A percentile compares a stretch with the other conserved stretches of the same genome.
These are phyloP conservation scores for Afroboletus lepidellus DNA, from an alignment of 1,284 basidiomycete genomes.

Conservation along the genomic window DNA sequence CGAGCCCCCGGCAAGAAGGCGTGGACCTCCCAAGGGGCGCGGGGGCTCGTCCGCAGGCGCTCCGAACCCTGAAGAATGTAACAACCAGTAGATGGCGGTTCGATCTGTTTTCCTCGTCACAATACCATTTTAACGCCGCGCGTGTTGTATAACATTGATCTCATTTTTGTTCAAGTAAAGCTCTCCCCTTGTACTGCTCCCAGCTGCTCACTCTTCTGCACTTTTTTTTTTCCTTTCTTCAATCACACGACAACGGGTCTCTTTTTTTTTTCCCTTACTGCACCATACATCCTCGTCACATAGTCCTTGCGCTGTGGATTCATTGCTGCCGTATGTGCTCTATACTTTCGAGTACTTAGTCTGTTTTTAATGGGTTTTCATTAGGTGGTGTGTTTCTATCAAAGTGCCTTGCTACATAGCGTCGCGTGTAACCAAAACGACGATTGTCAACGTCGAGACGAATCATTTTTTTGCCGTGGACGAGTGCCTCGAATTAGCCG, in stretches of 20 bases:
- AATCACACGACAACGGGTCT: not conserved
- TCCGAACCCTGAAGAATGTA: slow-evolving; percentile 79
- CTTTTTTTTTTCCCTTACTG: not conserved
- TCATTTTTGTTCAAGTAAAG: slow-evolving; percentile 12
- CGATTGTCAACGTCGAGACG: too few species aligned
- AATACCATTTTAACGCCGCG: slow-evolving; percentile 23
- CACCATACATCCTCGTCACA: not conserved
- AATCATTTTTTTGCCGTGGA: too few species aligned
- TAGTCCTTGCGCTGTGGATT: slow-evolving; percentile 5
- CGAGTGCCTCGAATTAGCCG: too few species aligned
- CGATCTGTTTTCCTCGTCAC: slow-evolving; percentile 15
- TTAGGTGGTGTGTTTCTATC: not conserved
- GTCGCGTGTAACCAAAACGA: not conserved
- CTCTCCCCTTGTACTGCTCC: not conserved
- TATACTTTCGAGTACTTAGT: slow-evolving; percentile 16
- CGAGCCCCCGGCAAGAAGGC: slow-evolving; percentile 55
- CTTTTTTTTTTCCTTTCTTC: not conserved
- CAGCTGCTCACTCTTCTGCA: not conserved
- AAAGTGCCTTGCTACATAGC: too few species aligned
- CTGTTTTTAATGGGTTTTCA: slow-evolving; percentile 21
- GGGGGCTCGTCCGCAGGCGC: slow-evolving; percentile 39
- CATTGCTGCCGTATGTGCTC: slow-evolving; percentile 10
- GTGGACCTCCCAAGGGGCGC: slow-evolving; percentile 55
- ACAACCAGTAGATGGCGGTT: slow-evolving; percentile 64
- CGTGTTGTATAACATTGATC: slow-evolving; percentile 15